A percentile compares a stretch with the other conserved stretches of the same genome.
phyloP scores from a whole-genome alignment of 768 basidiomycete genomes.

The Tricholomella constricta region DNA sequence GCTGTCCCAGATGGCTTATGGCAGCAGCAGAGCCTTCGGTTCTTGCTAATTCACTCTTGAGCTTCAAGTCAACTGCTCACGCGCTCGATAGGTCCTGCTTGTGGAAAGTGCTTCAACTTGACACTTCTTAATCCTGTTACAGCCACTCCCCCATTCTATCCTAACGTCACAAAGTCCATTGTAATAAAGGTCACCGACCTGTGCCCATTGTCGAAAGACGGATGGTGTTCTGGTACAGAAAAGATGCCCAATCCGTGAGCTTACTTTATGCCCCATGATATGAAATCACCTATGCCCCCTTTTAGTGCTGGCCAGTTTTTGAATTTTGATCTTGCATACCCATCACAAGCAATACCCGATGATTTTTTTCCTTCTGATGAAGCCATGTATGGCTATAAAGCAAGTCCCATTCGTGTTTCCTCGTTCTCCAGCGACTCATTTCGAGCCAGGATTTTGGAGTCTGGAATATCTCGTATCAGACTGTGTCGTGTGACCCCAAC shows the following conservation, averaged over 20 bases:
- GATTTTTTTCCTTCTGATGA: slow-evolving; percentile 77
- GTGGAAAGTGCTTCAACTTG: slow-evolving; percentile 79
- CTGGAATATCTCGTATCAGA: slow-evolving; percentile 78
- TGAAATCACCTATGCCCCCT: neutral
- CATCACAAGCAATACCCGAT: slow-evolving; percentile 66
- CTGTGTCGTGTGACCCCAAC: slow-evolving; percentile 56
- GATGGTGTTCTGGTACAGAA: slow-evolving; percentile 74
- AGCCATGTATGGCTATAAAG: slow-evolving; percentile 61
- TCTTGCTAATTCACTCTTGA: slow-evolving; percentile 7
- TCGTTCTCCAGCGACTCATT: neutral
- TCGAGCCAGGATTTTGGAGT: slow-evolving; percentile 74
- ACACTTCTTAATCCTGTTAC: slow-evolving; percentile 71
- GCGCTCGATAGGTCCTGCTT: slow-evolving; percentile 56
- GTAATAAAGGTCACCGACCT: slow-evolving; percentile 81
- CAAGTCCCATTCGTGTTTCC: slow-evolving; percentile 11
- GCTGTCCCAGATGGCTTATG: slow-evolving; percentile 77
- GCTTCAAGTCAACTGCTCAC: neutral
- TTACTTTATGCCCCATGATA: neutral
- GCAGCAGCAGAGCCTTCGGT: slow-evolving; percentile 71
- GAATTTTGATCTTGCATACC: slow-evolving; percentile 84
- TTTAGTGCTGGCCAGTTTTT: slow-evolving; percentile 65
- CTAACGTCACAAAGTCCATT: slow-evolving; percentile 57
- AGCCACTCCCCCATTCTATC: slow-evolving; percentile 70
- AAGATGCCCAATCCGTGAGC: slow-evolving; percentile 65
- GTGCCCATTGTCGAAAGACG: slow-evolving; percentile 62